These are phyloP conservation scores for Stereocaulon alpinum DNA, from an alignment of 495 filamentous ascomycete genomes.

Conservation along the genomic window DNA sequence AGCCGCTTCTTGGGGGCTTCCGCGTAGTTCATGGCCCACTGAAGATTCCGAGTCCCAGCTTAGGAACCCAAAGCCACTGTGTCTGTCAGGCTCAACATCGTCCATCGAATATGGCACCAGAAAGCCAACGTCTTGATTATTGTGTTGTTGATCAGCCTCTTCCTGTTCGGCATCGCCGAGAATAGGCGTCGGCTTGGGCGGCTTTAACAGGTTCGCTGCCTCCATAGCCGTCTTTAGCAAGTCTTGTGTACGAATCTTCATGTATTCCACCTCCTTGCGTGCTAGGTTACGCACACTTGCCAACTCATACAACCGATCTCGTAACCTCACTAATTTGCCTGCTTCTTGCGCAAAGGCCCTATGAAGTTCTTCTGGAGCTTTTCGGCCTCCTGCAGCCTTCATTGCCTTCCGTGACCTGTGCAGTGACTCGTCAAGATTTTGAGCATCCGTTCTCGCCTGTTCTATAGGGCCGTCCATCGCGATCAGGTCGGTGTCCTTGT, in stretches of 20 bases:
- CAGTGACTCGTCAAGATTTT: neutral
- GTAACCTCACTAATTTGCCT: neutral
- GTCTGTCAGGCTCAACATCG: no score
- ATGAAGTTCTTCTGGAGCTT: neutral
- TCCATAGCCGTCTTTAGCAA: slow-evolving; percentile 2
- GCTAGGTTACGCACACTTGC: neutral
- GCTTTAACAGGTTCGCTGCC: neutral
- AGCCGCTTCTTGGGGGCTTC: neutral
- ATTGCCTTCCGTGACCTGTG: neutral
- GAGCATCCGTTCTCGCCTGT: neutral
- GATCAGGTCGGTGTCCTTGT: neutral
- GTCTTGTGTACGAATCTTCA: neutral
- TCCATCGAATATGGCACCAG: no score
- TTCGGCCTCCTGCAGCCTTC: neutral
- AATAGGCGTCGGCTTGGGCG: neutral
- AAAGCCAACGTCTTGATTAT: no score
- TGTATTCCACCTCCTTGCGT: neutral
- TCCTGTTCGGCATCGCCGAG: neutral
- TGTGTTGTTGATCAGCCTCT: no score
- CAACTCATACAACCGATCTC: neutral
- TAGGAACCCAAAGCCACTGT: no score
- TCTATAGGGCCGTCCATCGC: neutral
- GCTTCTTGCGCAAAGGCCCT: neutral
- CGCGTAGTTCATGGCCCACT: no score
- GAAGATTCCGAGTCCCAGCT: no score